Conservation (phyloP, 192 early-diverging fungal species). For the Coemansia sp. region DNA sequence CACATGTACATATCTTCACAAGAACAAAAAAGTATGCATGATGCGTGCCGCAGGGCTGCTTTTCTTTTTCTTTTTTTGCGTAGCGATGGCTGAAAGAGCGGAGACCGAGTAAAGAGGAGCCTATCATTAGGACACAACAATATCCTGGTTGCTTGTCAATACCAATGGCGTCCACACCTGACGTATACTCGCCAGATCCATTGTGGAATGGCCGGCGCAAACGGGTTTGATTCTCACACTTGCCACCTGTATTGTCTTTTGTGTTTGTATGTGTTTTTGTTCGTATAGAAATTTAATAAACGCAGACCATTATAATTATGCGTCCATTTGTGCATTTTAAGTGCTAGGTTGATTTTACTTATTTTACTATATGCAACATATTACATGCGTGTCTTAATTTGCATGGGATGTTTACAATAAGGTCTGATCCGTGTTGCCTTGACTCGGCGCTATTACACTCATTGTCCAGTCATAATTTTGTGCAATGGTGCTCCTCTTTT, state of each 20-base stretch:
- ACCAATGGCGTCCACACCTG: too few species aligned
- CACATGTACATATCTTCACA: not conserved
- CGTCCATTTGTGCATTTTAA: not conserved
- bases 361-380: not conserved
- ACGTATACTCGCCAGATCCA: too few species aligned
- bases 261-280: not conserved
- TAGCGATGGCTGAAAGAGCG: too few species aligned
- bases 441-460: not conserved
- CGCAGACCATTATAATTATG: conserved; percentile 7
- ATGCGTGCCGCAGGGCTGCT: not conserved
- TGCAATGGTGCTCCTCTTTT: not conserved
- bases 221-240: too few species aligned
- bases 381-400: not conserved
- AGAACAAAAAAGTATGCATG: not conserved
- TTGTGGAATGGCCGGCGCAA: too few species aligned
- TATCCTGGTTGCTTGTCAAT: too few species aligned
- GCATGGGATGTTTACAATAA: not conserved
- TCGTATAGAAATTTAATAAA: not conserved
- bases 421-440: not conserved
- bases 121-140: too few species aligned
- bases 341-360: not conserved
- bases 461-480: not conserved
- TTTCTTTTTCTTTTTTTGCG: not conserved
- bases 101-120: too few species aligned
- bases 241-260: not conserved